Conservation (phyloP, 129 eudicot species). For the Flaveria brownii region DNA sequence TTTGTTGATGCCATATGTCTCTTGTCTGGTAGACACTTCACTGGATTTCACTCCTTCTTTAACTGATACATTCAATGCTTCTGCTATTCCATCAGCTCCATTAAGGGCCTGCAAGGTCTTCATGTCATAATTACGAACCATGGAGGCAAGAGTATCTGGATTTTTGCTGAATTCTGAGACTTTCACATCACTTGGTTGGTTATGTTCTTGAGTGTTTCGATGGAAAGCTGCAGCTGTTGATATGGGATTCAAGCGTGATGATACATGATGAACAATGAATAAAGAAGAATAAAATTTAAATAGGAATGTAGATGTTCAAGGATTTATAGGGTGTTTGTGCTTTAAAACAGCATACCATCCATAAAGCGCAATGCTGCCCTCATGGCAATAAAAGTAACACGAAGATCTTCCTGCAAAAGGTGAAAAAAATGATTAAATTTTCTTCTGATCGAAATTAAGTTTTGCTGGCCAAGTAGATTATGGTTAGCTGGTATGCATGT, state of each 20-base stretch:
- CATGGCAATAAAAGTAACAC: conserved; percentile 54
- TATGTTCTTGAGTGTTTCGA: conserved; percentile 15
- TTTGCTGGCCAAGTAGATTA: conserved; percentile 1
- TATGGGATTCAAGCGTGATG: conserved; percentile 7
- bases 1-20: conserved; percentile 55
- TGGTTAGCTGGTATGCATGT: conserved; percentile 5
- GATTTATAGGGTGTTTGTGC: conserved; percentile 12
- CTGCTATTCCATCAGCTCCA: conserved; percentile 69
- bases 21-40: conserved; percentile 56
- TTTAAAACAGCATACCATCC: conserved; percentile 49
- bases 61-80: conserved; percentile 45
- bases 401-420: conserved; percentile 58
- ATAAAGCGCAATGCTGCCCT: conserved; percentile 69
- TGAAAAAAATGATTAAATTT: conserved; percentile 5
- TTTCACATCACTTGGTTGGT: conserved; percentile 26
- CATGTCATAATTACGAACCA: conserved; percentile 59
- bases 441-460: neutral
- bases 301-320: neutral
- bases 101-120: conserved; percentile 39
- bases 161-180: conserved; percentile 47
- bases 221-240: conserved; percentile 33
- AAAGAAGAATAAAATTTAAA: neutral
- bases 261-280: conserved; percentile 1
- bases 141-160: conserved; percentile 69
- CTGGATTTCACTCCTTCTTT: conserved; percentile 52